A percentile compares a stretch with the other conserved stretches of the same genome.
Evolutionary conservation across 257 asterid species (phyloP).

Genomic region (Scutellaria galericulata): DNA sequence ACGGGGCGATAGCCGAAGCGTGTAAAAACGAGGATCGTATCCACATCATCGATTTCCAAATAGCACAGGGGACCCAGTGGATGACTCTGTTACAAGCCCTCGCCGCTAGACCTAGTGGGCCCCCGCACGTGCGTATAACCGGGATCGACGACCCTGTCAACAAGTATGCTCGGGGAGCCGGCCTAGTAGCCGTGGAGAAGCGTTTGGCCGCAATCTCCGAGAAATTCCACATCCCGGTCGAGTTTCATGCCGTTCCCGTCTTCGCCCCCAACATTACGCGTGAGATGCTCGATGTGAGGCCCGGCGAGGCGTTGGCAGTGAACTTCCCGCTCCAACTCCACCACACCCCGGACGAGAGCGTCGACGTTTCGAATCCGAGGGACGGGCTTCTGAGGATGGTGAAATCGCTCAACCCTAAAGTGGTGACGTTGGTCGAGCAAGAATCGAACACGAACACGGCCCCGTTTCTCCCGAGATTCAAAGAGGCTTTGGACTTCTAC

Average conservation of each 20-base stretch:
- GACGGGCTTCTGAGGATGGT: slow-evolving; percentile 85
- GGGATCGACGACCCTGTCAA: slow-evolving; percentile 94
- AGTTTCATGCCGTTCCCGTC: slow-evolving; percentile 83
- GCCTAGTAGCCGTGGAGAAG: slow-evolving; percentile 56
- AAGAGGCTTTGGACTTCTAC: slow-evolving; percentile 74
- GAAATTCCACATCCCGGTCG: slow-evolving; percentile 71
- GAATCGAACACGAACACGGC: slow-evolving; percentile 92
- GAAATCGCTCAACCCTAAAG: slow-evolving; percentile 69
- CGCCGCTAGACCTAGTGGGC: slow-evolving; percentile 86
- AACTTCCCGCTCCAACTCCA: slow-evolving; percentile 90
- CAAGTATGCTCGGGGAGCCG: slow-evolving; percentile 79
- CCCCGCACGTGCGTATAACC: slow-evolving; percentile 88
- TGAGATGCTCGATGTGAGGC: slow-evolving; percentile 75
- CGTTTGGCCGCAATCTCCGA: slow-evolving; percentile 65
- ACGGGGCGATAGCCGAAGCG: slow-evolving; percentile 93
- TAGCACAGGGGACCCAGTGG: slow-evolving; percentile 97
- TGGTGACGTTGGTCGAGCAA: slow-evolving; percentile 87
- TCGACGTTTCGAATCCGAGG: slow-evolving; percentile 80
- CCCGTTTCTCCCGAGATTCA: slow-evolving; percentile 71
- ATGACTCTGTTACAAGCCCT: slow-evolving; percentile 89
- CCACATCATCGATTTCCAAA: slow-evolving; percentile 89
- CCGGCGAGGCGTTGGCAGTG: slow-evolving; percentile 83
- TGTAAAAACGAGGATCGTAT: slow-evolving; percentile 76
- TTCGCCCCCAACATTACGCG: slow-evolving; percentile 63
- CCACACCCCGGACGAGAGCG: slow-evolving; percentile 93